Conservation (phyloP, 1,284 basidiomycete species). For the Schizopora paradoxa region DNA sequence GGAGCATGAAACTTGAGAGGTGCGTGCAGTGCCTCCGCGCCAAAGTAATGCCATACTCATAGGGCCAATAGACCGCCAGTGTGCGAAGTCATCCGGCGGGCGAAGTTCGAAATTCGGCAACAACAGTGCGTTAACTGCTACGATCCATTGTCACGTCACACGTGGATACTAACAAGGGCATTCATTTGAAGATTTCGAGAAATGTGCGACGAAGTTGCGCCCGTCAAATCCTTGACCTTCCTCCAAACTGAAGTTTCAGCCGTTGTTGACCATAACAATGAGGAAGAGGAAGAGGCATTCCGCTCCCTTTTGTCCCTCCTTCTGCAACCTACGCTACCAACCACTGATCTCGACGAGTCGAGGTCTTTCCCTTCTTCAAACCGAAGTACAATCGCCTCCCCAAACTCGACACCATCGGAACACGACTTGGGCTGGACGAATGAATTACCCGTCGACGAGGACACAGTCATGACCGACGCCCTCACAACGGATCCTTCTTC, state of each 20-base stretch:
- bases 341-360: neutral
- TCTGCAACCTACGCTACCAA: slow-evolving; percentile 34
- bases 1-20: slow-evolving; percentile 66
- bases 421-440: slow-evolving; percentile 8
- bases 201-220: slow-evolving; percentile 60
- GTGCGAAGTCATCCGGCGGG: slow-evolving; percentile 55
- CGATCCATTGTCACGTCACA: neutral
- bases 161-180: neutral
- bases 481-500: neutral
- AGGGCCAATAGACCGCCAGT: slow-evolving; percentile 42
- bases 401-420: neutral
- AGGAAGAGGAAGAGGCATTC: slow-evolving; percentile 57
- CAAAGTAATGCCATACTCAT: neutral
- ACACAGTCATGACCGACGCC: slow-evolving; percentile 33
- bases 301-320: slow-evolving; percentile 64
- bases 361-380: neutral
- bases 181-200: slow-evolving; percentile 58
- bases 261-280: slow-evolving; percentile 62
- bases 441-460: slow-evolving; percentile 27
- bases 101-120: slow-evolving; percentile 54
- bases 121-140: slow-evolving; percentile 50
- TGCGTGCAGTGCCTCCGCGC: slow-evolving; percentile 27
- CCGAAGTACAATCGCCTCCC: neutral
- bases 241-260: slow-evolving; percentile 62
- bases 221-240: slow-evolving; percentile 65